phyloP scores from a whole-genome alignment of 306 rosid genomes.

The Begonia loranthoides region DNA sequence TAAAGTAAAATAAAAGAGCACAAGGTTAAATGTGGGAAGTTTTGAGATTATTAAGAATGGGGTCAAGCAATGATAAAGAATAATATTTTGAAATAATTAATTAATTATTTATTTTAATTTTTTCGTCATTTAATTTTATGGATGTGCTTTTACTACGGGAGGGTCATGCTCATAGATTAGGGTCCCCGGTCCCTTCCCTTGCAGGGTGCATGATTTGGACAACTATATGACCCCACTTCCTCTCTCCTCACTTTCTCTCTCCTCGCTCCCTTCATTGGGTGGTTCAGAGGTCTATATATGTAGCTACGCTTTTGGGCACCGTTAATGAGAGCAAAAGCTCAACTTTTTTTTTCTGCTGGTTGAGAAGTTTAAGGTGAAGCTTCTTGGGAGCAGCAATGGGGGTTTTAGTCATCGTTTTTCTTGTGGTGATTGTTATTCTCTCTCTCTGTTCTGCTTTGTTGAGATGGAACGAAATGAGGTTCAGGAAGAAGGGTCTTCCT shows the following conservation, averaged over 20 bases:
- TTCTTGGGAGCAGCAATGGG: conserved; percentile 60
- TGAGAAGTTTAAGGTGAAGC: conserved; percentile 13
- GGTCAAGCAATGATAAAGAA: no score
- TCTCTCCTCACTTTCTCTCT: conserved; percentile 19
- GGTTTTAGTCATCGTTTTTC: conserved; percentile 22
- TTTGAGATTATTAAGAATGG: no score
- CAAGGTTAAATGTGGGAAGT: no score
- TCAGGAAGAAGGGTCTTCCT: conserved; percentile 76
- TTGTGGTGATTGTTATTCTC: conserved; percentile 37
- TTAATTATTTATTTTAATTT: no score
- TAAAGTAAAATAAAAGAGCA: no score
- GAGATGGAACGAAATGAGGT: conserved; percentile 73
- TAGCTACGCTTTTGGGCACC: conserved; percentile 21
- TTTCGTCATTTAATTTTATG: no score
- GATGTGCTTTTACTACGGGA: no score
- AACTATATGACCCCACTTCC: not conserved
- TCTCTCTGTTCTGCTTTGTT: conserved; percentile 79
- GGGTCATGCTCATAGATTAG: no score
- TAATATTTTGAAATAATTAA: no score
- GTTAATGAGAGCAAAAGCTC: conserved; percentile 22
- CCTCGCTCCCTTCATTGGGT: conserved; percentile 19
- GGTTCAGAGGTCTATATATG: conserved; percentile 49
- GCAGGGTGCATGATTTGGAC: no score
- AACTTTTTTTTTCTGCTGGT: conserved; percentile 5
- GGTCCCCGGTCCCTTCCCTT: no score